Evolutionary conservation across 2,329 filamentous ascomycete species (phyloP).

Genomic region (Niveomyces coronatus): DNA sequence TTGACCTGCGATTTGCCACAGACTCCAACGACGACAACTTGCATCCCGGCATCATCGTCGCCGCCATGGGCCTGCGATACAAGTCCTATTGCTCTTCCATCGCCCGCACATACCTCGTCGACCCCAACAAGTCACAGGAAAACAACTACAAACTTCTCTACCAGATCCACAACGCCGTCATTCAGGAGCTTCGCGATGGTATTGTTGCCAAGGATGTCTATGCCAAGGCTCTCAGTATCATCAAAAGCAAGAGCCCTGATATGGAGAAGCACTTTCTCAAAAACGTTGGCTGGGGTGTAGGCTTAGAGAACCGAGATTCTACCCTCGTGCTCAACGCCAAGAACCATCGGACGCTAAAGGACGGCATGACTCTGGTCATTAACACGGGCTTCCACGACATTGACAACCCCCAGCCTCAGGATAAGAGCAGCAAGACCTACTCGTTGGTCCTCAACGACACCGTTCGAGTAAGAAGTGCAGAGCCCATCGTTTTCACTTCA

Average conservation of each 20-base stretch:
- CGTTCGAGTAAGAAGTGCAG: slow-evolving; percentile 70
- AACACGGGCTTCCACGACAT: slow-evolving; percentile 86
- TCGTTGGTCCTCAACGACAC: slow-evolving; percentile 89
- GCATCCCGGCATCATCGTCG: slow-evolving; percentile 87
- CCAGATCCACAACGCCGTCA: slow-evolving; percentile 74
- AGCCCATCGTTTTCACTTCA: slow-evolving; percentile 83
- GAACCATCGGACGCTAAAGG: slow-evolving; percentile 72
- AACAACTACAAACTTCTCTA: slow-evolving; percentile 84
- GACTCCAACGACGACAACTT: slow-evolving; percentile 74
- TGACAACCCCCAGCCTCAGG: slow-evolving; percentile 75
- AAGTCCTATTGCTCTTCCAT: slow-evolving; percentile 92
- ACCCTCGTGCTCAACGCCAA: slow-evolving; percentile 82
- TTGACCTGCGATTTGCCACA: slow-evolving; percentile 73
- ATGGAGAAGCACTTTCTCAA: slow-evolving; percentile 92
- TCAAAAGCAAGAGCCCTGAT: slow-evolving; percentile 88
- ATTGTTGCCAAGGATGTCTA: slow-evolving; percentile 84
- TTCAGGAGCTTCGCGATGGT: slow-evolving; percentile 86
- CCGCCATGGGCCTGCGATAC: slow-evolving; percentile 84
- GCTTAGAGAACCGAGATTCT: slow-evolving; percentile 78
- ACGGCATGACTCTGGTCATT: slow-evolving; percentile 93
- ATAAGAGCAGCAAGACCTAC: slow-evolving; percentile 82
- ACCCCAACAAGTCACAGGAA: slow-evolving; percentile 93
- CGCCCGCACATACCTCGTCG: slow-evolving; percentile 88
- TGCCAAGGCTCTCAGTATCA: slow-evolving; percentile 67
- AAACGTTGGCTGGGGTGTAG: slow-evolving; percentile 84